These are phyloP conservation scores for Vitis rupestris DNA, from an alignment of 164 flowering plant genomes.

Conservation along the genomic window DNA sequence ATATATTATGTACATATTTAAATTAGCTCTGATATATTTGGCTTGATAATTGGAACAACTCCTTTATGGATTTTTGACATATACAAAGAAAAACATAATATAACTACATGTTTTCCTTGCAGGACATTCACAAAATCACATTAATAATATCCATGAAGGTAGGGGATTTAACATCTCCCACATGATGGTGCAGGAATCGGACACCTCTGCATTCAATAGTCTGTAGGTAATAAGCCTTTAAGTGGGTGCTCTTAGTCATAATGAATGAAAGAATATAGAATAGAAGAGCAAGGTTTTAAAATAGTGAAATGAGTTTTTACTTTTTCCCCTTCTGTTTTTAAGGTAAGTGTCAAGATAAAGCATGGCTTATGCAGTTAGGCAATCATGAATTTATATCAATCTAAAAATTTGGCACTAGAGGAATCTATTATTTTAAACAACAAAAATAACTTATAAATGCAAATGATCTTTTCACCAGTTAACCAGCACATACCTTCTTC, in stretches of 20 bases:
- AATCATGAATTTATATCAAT: neutral
- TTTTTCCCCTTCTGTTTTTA: neutral
- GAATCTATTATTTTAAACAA: neutral
- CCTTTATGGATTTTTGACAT: too few relatives aligned
- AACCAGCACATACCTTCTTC: conserved; percentile 67
- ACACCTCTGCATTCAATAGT: too few relatives aligned
- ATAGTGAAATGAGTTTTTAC: too few relatives aligned
- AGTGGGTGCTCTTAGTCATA: neutral
- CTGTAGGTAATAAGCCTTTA: too few relatives aligned
- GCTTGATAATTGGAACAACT: too few relatives aligned
- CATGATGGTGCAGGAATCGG: too few relatives aligned
- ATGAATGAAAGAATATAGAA: too few relatives aligned
- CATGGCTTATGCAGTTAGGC: neutral
- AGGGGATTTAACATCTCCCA: neutral
- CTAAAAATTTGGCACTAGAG: neutral
- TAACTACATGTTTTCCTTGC: neutral
- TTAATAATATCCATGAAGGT: neutral
- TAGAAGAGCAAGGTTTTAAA: too few relatives aligned
- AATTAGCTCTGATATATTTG: neutral
- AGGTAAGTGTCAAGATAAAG: neutral
- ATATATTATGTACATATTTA: neutral
- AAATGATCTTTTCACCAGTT: neutral
- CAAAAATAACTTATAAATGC: neutral
- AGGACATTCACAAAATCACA: conserved; percentile 3
- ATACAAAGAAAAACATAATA: too few relatives aligned